Conservation (phyloP, 1,284 basidiomycete species). For the Lentinus polychrous region DNA sequence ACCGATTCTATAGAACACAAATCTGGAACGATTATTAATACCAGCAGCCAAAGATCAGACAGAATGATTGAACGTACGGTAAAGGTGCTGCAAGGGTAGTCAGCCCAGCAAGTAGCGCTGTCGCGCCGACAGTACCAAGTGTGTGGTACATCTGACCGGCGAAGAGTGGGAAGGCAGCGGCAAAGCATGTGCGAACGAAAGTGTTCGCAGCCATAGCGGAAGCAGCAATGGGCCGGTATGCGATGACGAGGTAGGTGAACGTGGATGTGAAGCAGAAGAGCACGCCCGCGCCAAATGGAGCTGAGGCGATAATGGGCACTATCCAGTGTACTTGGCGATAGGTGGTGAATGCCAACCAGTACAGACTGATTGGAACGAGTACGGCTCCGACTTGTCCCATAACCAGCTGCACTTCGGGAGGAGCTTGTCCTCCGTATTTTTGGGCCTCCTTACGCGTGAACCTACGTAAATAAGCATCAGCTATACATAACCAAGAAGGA, state of each 20-base stretch:
- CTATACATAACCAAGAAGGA: neutral
- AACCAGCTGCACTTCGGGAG: constrained; percentile 64
- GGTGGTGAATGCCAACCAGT: constrained; percentile 70
- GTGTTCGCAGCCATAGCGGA: constrained; percentile 73
- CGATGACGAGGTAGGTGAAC: constrained; percentile 67
- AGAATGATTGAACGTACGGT: constrained; percentile 40
- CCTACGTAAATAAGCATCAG: constrained; percentile 13
- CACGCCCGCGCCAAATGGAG: constrained; percentile 54
- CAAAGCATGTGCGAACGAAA: constrained; percentile 59
- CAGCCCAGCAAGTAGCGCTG: constrained; percentile 69
- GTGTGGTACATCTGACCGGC: constrained; percentile 49
- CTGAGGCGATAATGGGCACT: constrained; percentile 55
- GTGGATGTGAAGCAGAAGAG: constrained; percentile 60
- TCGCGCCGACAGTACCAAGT: constrained; percentile 70
- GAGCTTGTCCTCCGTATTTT: constrained; percentile 41
- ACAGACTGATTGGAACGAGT: constrained; percentile 60
- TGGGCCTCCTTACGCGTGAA: constrained; percentile 24
- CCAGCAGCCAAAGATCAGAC: neutral
- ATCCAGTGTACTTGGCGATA: constrained; percentile 68
- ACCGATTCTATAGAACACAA: constrained; percentile 35
- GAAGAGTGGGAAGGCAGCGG: constrained; percentile 70
- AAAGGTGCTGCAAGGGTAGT: constrained; percentile 64
- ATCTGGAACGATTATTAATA: constrained; percentile 18
- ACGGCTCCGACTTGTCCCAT: constrained; percentile 66
- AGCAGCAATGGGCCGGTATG: constrained; percentile 74